Percentiles rank a stretch among this genome's conserved stretches.
phyloP scores from a whole-genome alignment of 768 basidiomycete genomes.

The Tubosaeta sp. region DNA sequence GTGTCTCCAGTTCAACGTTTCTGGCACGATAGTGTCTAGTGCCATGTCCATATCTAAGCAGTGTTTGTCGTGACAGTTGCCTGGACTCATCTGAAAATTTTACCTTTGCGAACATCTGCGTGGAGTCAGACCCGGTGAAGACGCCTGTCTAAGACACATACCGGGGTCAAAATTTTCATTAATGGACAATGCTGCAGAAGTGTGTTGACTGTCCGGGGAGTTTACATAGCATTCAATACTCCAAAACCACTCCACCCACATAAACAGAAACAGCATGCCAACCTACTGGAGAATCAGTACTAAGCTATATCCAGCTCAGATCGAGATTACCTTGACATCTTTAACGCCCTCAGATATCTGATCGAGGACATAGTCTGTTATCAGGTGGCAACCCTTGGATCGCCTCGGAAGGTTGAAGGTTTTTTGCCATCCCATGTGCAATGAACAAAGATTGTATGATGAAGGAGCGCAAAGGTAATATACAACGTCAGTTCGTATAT shows the following conservation, averaged over 20 bases:
- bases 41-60: constrained; percentile 90
- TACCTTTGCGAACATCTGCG: constrained; percentile 44
- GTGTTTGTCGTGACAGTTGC: too few relatives aligned
- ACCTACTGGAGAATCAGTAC: constrained; percentile 39
- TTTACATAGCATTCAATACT: constrained; percentile 1
- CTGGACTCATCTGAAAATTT: constrained; percentile 1
- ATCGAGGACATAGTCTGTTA: constrained; percentile 69
- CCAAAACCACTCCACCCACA: constrained; percentile 43
- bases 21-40: constrained; percentile 83
- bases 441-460: background rate
- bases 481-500: background rate
- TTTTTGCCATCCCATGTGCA: constrained; percentile 84
- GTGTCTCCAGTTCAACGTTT: constrained; percentile 76
- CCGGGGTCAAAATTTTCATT: constrained; percentile 91
- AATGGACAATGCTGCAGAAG: constrained; percentile 72
- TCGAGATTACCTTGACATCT: constrained; percentile 50
- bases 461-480: background rate
- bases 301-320: background rate
- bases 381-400: constrained; percentile 71
- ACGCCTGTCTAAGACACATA: constrained; percentile 24
- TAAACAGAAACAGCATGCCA: constrained; percentile 87
- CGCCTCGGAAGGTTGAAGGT: constrained; percentile 61
- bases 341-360: constrained; percentile 69
- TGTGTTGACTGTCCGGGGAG: constrained; percentile 61
- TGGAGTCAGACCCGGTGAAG: constrained; percentile 7